phyloP scores from a whole-genome alignment of 306 rosid genomes.

The Abrus precatorius region DNA sequence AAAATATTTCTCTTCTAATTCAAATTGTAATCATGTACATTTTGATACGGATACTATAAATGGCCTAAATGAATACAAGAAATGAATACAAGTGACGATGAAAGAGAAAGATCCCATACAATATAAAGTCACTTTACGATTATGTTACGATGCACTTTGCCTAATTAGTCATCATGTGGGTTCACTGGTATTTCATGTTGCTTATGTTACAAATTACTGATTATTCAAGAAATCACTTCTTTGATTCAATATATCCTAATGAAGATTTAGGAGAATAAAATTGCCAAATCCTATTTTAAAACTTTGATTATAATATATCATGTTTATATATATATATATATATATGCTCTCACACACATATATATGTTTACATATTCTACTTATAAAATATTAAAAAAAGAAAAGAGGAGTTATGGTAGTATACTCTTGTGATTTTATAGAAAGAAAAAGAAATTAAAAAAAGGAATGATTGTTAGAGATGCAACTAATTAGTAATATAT shows the following conservation, averaged over 20 bases:
- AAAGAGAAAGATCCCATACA: not conserved
- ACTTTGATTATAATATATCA: not conserved
- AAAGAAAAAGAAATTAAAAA: not conserved
- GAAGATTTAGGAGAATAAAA: not conserved
- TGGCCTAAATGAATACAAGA: not conserved
- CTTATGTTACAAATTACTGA: not conserved
- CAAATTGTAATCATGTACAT: not conserved
- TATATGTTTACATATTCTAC: not conserved
- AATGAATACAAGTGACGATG: not conserved
- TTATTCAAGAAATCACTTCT: not conserved
- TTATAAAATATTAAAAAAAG: not conserved
- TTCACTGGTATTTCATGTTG: constrained; percentile 7
- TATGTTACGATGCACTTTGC: constrained; percentile 10
- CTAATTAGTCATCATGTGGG: not conserved
- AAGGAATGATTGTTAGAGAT: not conserved
- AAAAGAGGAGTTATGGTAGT: not conserved
- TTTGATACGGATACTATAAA: not conserved
- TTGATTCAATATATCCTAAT: not conserved
- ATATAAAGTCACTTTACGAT: constrained; percentile 28
- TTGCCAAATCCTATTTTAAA: not conserved
- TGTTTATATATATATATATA: too few relatives aligned
- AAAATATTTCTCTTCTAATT: too few relatives aligned
- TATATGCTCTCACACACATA: not conserved
- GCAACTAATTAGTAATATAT: not conserved
- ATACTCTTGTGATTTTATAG: not conserved